Evolutionary conservation across 2,329 filamentous ascomycete genomes (phyloP), one percentile per base, ranked within the genome.

Genomic region (Penicillium verrucosum): DNA sequence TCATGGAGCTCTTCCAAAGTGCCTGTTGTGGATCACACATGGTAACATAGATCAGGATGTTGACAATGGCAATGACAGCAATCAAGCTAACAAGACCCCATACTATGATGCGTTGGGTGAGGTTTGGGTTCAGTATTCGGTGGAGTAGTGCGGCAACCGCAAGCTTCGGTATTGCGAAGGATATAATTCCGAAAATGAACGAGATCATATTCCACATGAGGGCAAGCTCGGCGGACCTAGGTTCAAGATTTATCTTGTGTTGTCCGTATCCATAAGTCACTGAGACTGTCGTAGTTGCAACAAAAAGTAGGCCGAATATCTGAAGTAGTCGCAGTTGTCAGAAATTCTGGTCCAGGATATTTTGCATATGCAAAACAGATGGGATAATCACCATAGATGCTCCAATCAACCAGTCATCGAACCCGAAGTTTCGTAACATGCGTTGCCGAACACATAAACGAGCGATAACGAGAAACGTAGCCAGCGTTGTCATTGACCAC

Each of bases 231-330:
- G 61, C 29, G 4, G 58, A 51, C 21, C 37, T 58, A 2, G 63
- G 44, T 2, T 56, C 59, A 9, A 80, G 64, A 0, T 66, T 63
- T 5, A 58, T 54, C 30, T 70, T 65, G 59, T 80, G 76, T 51
- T 68, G 65, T 1, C 78, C 77, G 49, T 73, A 75, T 10, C 78
- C 78, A 16, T 67, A 58, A 0, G 57, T 46, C 12, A 79, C 73
- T 36, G 73, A 73, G 11, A 70, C 62, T 8, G 70, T 67, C 12
- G 70, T 64, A 8, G 77, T 57, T 2, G 56, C 70, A 2, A 75
- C 67, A 18, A 70, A 74, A 32, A 64, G 37, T 62, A 74, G 69
- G 2, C 70, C 68, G 36, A 71, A 69, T 4, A 73, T 47, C 76
- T 76, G 32, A 30, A 14, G 10, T 29, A 47, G n/a, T 51, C 3